These are phyloP conservation scores for Pseudocercospora cruenta DNA, from an alignment of 2,329 filamentous ascomycete genomes.

Conservation along the genomic window DNA sequence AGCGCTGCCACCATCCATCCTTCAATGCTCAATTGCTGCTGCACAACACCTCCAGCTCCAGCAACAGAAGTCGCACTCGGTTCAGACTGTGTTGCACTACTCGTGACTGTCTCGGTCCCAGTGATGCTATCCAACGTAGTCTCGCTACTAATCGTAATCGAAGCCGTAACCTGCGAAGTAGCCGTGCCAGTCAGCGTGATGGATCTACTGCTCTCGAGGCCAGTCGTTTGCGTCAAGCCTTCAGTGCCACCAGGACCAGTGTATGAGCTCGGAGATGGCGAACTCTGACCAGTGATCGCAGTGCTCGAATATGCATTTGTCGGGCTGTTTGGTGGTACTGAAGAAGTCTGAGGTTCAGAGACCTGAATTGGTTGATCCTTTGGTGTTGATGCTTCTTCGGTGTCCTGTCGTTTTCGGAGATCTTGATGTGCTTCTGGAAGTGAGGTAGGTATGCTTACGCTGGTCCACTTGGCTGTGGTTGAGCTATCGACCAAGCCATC, in stretches of 20 bases:
- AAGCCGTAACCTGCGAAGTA: not conserved
- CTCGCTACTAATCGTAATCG: not conserved
- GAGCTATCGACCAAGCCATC: constrained; percentile 23
- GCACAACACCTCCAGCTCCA: not conserved
- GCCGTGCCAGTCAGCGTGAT: not conserved
- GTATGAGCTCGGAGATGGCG: not conserved
- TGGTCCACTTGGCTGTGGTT: constrained; percentile 17
- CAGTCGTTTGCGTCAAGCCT: not conserved
- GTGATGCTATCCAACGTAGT: not conserved
- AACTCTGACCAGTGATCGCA: not conserved
- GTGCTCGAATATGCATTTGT: not conserved
- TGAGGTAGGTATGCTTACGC: constrained; percentile 5
- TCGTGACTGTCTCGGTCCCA: not conserved
- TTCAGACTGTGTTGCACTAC: not conserved
- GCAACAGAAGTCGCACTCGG: not conserved
- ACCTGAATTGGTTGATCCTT: not conserved
- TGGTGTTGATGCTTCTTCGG: not conserved
- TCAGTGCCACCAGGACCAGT: not conserved
- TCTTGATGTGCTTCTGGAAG: not conserved
- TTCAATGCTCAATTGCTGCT: not conserved
- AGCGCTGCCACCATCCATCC: not conserved
- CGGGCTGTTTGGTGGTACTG: not conserved
- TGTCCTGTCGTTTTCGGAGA: not conserved
- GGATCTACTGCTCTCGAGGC: not conserved
- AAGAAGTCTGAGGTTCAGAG: not conserved